Conservation (phyloP, 1,139 yeast genomes). For the Magnusiomyces suaveolens region DNA sequence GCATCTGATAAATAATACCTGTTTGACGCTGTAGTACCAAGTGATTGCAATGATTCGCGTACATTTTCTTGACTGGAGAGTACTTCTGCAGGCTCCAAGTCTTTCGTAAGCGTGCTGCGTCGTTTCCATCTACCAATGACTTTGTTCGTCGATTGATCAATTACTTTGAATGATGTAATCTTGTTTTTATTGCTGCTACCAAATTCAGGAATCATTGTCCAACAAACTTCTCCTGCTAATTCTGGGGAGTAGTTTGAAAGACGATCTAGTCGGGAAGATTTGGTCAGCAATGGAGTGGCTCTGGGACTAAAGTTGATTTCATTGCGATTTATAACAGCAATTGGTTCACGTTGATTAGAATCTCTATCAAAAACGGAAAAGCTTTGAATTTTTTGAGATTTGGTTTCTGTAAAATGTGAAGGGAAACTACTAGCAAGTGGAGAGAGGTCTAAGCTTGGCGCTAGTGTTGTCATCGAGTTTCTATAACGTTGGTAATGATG, state of each 20-base stretch:
- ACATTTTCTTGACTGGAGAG: background rate
- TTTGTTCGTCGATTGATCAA: background rate
- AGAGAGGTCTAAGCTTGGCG: background rate
- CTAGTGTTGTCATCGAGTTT: background rate
- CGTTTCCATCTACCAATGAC: slow-evolving; percentile 3
- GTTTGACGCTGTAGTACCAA: background rate
- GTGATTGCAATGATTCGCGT: background rate
- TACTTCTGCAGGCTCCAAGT: background rate
- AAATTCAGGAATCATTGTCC: background rate
- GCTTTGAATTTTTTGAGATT: background rate
- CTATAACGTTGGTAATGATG: background rate
- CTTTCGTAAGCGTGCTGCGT: background rate
- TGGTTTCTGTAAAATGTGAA: background rate
- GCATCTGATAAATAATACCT: background rate
- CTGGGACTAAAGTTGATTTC: background rate
- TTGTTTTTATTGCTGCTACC: background rate
- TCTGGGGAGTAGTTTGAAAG: background rate
- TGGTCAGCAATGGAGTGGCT: background rate
- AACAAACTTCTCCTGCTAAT: background rate
- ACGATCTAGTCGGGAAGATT: background rate
- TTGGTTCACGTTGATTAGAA: background rate
- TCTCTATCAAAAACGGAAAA: background rate
- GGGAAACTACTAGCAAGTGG: background rate
- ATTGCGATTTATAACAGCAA: background rate
- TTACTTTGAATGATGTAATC: background rate